phyloP scores from a whole-genome alignment of 257 asterid species.

The Perilla frutescens region DNA sequence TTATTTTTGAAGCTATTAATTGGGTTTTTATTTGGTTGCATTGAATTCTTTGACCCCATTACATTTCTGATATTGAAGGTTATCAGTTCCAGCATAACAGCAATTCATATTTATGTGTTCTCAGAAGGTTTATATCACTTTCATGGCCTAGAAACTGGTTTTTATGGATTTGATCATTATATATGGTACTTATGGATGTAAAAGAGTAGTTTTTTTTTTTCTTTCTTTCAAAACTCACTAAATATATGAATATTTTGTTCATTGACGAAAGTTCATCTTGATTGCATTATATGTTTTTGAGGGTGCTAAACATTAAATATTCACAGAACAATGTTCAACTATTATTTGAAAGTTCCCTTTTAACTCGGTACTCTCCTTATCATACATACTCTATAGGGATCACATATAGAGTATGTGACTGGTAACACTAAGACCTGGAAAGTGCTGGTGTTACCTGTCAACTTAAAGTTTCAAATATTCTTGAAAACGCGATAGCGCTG shows the following conservation, averaged over 20 bases:
- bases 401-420: no score
- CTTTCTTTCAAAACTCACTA: no score
- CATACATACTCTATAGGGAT: no score
- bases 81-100: background rate
- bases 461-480: background rate
- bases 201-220: no score
- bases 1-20: background rate
- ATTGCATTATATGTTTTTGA: constrained; percentile 2
- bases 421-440: background rate
- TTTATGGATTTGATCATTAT: background rate
- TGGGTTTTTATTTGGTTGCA: background rate
- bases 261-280: background rate
- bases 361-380: no score
- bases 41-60: background rate
- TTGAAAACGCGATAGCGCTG: background rate
- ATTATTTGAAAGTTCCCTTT: no score
- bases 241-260: background rate
- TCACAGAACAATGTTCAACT: background rate
- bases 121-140: background rate
- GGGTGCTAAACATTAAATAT: background rate
- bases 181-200: background rate
- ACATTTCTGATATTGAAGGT: background rate
- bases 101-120: background rate
- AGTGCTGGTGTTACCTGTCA: background rate
- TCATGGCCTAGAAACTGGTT: background rate